Percentiles rank a stretch among this genome's conserved stretches.
These are phyloP conservation scores for Magnolia officinalis DNA, from an alignment of 164 flowering plant genomes.

Conservation along the genomic window DNA sequence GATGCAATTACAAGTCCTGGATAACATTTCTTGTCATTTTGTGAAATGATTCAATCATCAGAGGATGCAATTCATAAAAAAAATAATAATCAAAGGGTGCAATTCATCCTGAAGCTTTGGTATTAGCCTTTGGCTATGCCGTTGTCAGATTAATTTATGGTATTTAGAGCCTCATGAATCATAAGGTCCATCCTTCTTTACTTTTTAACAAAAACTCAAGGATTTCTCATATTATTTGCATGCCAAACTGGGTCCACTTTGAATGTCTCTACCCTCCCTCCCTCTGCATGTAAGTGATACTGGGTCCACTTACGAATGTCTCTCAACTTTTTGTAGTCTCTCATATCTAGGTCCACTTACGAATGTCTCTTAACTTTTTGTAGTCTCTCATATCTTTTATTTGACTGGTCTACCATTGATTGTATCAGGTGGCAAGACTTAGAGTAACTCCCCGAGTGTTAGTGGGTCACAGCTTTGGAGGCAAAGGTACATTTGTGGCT, in stretches of 20 bases:
- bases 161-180: not conserved
- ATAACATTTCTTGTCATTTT: no score
- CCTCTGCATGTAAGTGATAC: no score
- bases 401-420: not conserved
- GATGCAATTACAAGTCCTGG: no score
- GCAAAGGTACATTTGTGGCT: conserved; percentile 64
- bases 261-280: no score
- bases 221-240: not conserved
- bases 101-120: no score
- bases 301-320: not conserved
- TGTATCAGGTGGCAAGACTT: conserved; percentile 63
- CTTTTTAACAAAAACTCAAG: not conserved
- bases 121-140: no score
- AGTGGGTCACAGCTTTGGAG: conserved; percentile 98
- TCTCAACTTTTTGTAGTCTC: not conserved
- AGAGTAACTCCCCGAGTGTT: conserved; percentile 79
- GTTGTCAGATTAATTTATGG: no score
- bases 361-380: not conserved
- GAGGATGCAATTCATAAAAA: not conserved
- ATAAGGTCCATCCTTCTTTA: not conserved
- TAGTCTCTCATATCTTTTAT: not conserved
- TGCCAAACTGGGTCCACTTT: not conserved
- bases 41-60: not conserved
- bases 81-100: no score
- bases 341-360: not conserved